Evolutionary conservation across 768 basidiomycete species (phyloP).

Genomic region (Tulasnella sp.): DNA sequence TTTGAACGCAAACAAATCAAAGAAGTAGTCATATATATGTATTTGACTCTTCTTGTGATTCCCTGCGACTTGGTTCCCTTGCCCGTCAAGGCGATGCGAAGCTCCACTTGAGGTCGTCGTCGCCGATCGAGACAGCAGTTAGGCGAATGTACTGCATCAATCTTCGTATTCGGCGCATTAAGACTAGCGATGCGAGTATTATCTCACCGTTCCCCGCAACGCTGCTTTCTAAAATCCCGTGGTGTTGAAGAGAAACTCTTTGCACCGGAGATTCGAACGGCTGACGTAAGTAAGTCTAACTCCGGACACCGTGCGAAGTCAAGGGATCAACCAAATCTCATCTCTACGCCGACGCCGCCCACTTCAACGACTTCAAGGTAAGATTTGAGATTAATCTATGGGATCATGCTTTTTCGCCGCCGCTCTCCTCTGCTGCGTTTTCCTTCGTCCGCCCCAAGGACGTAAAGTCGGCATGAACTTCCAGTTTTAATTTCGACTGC

Average conservation of each 20-base stretch:
- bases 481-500: neutral
- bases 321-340: neutral
- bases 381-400: neutral
- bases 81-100: neutral
- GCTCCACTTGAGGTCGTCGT: neutral
- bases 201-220: neutral
- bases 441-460: neutral
- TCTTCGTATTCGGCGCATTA: neutral
- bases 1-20: neutral
- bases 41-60: neutral
- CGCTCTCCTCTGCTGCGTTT: neutral
- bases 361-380: neutral
- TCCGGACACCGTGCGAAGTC: neutral
- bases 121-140: neutral
- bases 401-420: neutral
- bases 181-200: neutral
- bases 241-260: neutral
- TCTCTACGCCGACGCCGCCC: neutral
- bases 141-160: neutral
- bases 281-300: neutral
- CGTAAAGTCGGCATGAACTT: neutral
- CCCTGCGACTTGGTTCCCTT: neutral
- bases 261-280: neutral
- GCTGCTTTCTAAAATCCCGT: neutral
- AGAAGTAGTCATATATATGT: neutral